Conservation (phyloP, 2,329 filamentous ascomycete species). For the Rosellinia necatrix region DNA sequence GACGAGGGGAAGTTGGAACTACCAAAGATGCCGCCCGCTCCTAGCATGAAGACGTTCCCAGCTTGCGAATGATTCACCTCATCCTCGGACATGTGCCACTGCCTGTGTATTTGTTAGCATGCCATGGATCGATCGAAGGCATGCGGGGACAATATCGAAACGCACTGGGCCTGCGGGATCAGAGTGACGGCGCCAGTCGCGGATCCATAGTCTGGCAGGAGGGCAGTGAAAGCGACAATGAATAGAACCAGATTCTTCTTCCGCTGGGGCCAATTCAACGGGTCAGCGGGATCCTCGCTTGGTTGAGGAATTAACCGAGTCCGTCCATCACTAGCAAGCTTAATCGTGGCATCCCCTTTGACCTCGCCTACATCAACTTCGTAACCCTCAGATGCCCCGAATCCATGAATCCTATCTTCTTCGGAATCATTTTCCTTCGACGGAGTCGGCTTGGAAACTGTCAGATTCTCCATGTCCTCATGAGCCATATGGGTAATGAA, state of each 20-base stretch:
- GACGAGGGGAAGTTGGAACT: slow-evolving; percentile 27
- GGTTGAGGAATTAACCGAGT: slow-evolving; percentile 60
- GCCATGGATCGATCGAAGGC: background rate
- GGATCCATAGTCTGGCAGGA: slow-evolving; percentile 55
- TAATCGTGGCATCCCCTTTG: slow-evolving; percentile 31
- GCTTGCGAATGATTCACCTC: slow-evolving; percentile 57
- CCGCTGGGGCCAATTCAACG: slow-evolving; percentile 56
- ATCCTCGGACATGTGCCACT: slow-evolving; percentile 54
- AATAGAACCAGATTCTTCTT: slow-evolving; percentile 56
- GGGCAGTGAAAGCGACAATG: slow-evolving; percentile 52
- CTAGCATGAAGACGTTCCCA: slow-evolving; percentile 57
- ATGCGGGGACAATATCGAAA: background rate
- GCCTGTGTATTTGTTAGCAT: slow-evolving; percentile 30
- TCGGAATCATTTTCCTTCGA: background rate
- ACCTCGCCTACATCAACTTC: slow-evolving; percentile 43
- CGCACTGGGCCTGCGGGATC: slow-evolving; percentile 48
- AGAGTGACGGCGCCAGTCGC: slow-evolving; percentile 51
- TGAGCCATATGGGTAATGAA: background rate
- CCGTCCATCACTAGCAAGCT: slow-evolving; percentile 46
- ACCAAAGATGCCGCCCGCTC: slow-evolving; percentile 48
- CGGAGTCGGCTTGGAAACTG: background rate
- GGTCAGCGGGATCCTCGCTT: slow-evolving; percentile 54
- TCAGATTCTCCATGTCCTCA: slow-evolving; percentile 14
- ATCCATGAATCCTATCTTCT: slow-evolving; percentile 41
- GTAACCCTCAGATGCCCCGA: slow-evolving; percentile 45